Conservation (phyloP, 2,329 filamentous ascomycete genomes). For the Coleophoma eucalyptorum region DNA sequence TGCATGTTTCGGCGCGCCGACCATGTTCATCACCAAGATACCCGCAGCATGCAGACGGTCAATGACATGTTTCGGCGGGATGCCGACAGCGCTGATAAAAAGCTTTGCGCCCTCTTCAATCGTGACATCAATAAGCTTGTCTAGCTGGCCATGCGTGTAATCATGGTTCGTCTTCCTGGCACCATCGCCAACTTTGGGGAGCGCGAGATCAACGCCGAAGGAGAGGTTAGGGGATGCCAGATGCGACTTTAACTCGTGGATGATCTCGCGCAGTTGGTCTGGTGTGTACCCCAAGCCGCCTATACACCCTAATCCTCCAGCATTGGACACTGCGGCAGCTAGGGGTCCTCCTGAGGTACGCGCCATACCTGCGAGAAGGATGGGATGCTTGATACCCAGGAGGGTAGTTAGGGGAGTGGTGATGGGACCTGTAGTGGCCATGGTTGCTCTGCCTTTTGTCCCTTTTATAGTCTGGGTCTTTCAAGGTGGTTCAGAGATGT, state of each 20-base stretch:
- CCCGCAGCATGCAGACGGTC: conserved; percentile 73
- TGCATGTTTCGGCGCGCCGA: conserved; percentile 87
- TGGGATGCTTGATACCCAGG: conserved; percentile 80
- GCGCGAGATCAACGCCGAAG: conserved; percentile 87
- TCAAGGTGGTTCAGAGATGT: too few species aligned
- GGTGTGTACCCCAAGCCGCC: conserved; percentile 71
- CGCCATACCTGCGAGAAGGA: conserved; percentile 93
- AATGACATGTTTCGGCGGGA: conserved; percentile 72
- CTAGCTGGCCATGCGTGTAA: conserved; percentile 85
- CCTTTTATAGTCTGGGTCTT: not conserved
- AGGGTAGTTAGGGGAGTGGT: conserved; percentile 75
- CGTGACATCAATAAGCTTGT: conserved; percentile 82
- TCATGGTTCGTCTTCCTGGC: conserved; percentile 93
- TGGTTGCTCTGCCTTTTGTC: not conserved
- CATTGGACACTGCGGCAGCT: conserved; percentile 78
- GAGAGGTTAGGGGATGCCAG: conserved; percentile 65
- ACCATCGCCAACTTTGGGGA: conserved; percentile 80
- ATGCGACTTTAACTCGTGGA: conserved; percentile 79
- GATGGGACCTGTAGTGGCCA: conserved; percentile 36
- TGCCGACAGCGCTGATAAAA: conserved; percentile 85
- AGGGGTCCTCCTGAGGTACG: conserved; percentile 74
- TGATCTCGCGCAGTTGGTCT: conserved; percentile 70
- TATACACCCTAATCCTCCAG: conserved; percentile 72
- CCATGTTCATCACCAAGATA: conserved; percentile 95
- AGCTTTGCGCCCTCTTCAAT: conserved; percentile 79